Evolutionary conservation across 2,329 filamentous ascomycete genomes (phyloP).

Genomic region (Paraphoma chrysanthemicola): DNA sequence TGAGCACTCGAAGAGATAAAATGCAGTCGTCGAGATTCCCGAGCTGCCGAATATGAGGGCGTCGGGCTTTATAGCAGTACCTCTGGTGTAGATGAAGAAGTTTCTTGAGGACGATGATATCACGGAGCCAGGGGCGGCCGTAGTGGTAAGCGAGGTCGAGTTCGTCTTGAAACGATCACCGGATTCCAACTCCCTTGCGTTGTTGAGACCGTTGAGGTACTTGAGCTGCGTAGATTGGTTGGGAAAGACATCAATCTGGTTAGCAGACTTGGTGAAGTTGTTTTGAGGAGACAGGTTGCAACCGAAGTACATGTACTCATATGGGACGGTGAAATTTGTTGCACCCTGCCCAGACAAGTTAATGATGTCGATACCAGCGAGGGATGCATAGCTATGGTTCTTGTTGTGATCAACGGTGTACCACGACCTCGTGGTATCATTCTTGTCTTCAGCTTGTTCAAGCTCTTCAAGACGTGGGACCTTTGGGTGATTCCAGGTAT

Average conservation of each 20-base stretch:
- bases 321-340: slow-evolving; percentile 8
- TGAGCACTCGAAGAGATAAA: slow-evolving; percentile 9
- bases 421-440: slow-evolving; percentile 1
- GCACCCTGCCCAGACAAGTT: not conserved
- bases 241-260: not conserved
- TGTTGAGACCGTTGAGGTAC: slow-evolving; percentile 4
- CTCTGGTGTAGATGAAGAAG: slow-evolving; percentile 2
- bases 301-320: slow-evolving; percentile 10
- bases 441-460: slow-evolving; percentile 2
- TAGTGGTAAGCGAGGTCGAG: not conserved
- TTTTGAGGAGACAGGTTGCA: slow-evolving; percentile 4
- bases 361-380: slow-evolving; percentile 5
- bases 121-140: not conserved
- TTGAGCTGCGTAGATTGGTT: not conserved
- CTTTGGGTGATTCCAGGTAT: slow-evolving; percentile 8
- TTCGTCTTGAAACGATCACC: not conserved
- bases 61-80: not conserved
- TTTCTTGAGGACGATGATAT: not conserved
- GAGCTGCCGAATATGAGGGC: slow-evolving; percentile 3
- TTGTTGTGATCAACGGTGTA: not conserved
- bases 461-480: slow-evolving; percentile 7
- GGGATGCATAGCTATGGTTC: slow-evolving; percentile 4
- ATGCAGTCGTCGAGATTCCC: not conserved
- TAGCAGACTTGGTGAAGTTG: not conserved
- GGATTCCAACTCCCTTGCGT: not conserved